A percentile compares a stretch with the other conserved stretches of the same genome.
These are phyloP conservation scores for Penicillium occitanis DNA, from an alignment of 2,329 filamentous ascomycete genomes.

Conservation along the genomic window DNA sequence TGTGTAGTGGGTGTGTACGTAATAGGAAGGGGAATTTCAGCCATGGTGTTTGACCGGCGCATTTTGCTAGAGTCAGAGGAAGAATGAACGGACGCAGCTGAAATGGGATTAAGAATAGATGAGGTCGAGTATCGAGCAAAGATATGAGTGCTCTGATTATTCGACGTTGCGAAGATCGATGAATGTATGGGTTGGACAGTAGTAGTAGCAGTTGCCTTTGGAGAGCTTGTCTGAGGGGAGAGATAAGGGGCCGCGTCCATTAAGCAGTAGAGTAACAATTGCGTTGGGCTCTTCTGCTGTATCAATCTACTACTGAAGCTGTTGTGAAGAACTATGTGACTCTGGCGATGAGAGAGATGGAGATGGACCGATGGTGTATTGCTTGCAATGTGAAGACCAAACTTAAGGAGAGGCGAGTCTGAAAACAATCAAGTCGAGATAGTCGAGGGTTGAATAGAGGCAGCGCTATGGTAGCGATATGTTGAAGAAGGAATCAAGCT, in stretches of 20 bases:
- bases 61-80: slow-evolving; percentile 16
- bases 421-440: background rate
- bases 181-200: background rate
- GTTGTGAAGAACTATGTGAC: background rate
- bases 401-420: background rate
- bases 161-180: background rate
- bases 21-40: slow-evolving; percentile 37
- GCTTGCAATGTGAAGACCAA: background rate
- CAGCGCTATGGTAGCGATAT: background rate
- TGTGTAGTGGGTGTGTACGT: slow-evolving; percentile 52
- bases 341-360: slow-evolving; percentile 1
- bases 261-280: background rate
- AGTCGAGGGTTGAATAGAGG: background rate
- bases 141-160: background rate
- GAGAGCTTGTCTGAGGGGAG: background rate
- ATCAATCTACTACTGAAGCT: background rate
- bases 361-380: background rate
- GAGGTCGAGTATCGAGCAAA: background rate
- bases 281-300: background rate
- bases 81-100: slow-evolving; percentile 10
- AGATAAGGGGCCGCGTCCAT: slow-evolving; percentile 7
- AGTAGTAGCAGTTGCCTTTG: background rate
- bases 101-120: background rate
- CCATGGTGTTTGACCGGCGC: slow-evolving; percentile 30
- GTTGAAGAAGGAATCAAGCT: background rate